These are phyloP conservation scores for Lasiosphaeria ovina DNA, from an alignment of 495 filamentous ascomycete genomes.

Conservation along the genomic window DNA sequence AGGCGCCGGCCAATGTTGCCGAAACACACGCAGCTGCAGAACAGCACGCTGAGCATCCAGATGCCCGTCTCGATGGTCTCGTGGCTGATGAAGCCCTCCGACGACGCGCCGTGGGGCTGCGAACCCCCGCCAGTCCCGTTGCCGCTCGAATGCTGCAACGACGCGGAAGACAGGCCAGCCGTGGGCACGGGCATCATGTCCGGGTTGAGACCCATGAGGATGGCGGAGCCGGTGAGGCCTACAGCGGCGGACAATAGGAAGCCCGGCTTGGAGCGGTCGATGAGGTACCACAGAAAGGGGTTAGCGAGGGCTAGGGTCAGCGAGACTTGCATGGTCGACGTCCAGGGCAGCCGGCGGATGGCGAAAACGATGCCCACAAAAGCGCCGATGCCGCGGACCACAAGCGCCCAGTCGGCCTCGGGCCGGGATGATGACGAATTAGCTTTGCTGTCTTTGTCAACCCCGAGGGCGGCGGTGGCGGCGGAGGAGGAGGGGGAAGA, in stretches of 20 bases:
- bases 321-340: slow-evolving; percentile 90
- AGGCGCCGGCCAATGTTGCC: slow-evolving; percentile 89
- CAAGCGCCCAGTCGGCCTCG: slow-evolving; percentile 70
- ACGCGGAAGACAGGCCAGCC: not conserved
- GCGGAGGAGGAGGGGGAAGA: too few species aligned
- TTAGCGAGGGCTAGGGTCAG: slow-evolving; percentile 88
- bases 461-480: slow-evolving; percentile 5
- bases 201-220: slow-evolving; percentile 70
- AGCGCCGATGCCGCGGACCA: slow-evolving; percentile 82
- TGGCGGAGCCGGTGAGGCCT: slow-evolving; percentile 67
- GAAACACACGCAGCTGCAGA: slow-evolving; percentile 93
- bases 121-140: slow-evolving; percentile 17
- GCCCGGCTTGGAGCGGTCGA: slow-evolving; percentile 85
- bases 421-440: slow-evolving; percentile 17
- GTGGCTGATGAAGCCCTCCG: slow-evolving; percentile 52
- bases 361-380: slow-evolving; percentile 97
- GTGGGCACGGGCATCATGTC: slow-evolving; percentile 68
- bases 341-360: slow-evolving; percentile 89
- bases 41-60: slow-evolving; percentile 90
- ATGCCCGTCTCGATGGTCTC: slow-evolving; percentile 76
- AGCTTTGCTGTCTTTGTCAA: not conserved
- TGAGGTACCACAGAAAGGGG: slow-evolving; percentile 91
- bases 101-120: slow-evolving; percentile 29
- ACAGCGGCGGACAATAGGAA: slow-evolving; percentile 72
- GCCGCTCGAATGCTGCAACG: not conserved